Conservation (phyloP, 305 asterid species). For the Fraxinus latifolia region DNA sequence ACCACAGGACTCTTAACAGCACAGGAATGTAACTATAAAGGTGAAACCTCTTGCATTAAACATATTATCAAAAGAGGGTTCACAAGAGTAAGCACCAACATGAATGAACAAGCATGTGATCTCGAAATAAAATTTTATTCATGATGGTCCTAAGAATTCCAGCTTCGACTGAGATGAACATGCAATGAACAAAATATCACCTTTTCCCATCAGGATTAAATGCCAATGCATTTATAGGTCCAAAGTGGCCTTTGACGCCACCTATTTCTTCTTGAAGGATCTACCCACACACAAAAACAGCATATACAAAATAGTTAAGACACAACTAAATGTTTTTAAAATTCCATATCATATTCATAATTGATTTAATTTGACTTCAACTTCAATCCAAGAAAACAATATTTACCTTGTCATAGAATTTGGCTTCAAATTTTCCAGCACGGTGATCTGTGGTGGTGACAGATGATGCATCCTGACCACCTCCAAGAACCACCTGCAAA, state of each 20-base stretch:
- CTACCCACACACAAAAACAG: conserved; percentile 32
- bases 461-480: conserved; percentile 94
- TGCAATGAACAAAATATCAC: conserved; percentile 30
- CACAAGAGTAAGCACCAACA: background rate
- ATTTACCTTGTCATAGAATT: conserved; percentile 80
- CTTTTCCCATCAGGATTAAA: conserved; percentile 92
- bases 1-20: background rate
- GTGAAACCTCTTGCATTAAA: background rate
- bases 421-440: conserved; percentile 95
- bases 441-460: conserved; percentile 98
- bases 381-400: background rate
- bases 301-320: conserved; percentile 17
- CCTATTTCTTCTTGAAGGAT: conserved; percentile 84
- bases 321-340: background rate
- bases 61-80: background rate
- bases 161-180: background rate
- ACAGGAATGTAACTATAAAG: background rate
- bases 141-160: background rate
- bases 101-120: background rate
- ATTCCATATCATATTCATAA: background rate
- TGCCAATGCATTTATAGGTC: conserved; percentile 92
- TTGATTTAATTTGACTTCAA: background rate
- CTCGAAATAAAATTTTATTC: background rate
- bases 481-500: conserved; percentile 83
- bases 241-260: conserved; percentile 92